Evolutionary conservation across 768 basidiomycete genomes (phyloP).

Genomic region (Tephrocybe sp.): DNA sequence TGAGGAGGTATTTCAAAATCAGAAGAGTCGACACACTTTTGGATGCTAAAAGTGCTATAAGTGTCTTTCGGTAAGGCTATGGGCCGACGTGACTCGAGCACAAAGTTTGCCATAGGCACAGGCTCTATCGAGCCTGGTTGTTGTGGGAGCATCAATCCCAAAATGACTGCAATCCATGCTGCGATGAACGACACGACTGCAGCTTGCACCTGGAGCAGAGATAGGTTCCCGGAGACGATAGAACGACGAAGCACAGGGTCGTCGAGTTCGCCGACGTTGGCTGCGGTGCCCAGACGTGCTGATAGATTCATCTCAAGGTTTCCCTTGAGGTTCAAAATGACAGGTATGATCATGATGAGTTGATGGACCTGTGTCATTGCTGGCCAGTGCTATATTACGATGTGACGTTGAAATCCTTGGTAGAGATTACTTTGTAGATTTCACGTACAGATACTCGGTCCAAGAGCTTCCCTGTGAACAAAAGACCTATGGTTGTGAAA

Average conservation of each 20-base stretch:
- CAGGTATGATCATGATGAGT: conserved; percentile 94
- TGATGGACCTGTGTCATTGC: conserved; percentile 92
- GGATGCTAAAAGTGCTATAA: conserved; percentile 10
- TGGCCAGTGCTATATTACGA: conserved; percentile 66
- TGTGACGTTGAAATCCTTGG: too few relatives aligned
- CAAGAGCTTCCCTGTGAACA: conserved; percentile 90
- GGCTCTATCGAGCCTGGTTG: conserved; percentile 19
- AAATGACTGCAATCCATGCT: conserved; percentile 70
- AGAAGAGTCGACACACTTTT: conserved; percentile 2
- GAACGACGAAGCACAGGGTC: conserved; percentile 56
- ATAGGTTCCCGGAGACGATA: conserved; percentile 80
- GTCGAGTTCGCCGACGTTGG: conserved; percentile 92
- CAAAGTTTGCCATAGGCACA: too few relatives aligned
- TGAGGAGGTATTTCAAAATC: neutral
- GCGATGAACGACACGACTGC: conserved; percentile 87
- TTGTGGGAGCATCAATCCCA: conserved; percentile 63
- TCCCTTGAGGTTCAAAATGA: conserved; percentile 94
- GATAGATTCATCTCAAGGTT: conserved; percentile 99
- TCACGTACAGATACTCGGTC: conserved; percentile 79
- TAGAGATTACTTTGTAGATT: too few relatives aligned
- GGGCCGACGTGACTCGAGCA: conserved; percentile 28
- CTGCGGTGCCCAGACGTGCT: conserved; percentile 90
- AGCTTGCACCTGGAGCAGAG: conserved; percentile 91
- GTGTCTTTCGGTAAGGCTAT: conserved; percentile 19
- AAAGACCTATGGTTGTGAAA: conserved; percentile 76